A percentile compares a stretch with the other conserved stretches of the same genome.
Conservation (phyloP, 208 protist species). For the Trypanosoma platydactyli region DNA sequence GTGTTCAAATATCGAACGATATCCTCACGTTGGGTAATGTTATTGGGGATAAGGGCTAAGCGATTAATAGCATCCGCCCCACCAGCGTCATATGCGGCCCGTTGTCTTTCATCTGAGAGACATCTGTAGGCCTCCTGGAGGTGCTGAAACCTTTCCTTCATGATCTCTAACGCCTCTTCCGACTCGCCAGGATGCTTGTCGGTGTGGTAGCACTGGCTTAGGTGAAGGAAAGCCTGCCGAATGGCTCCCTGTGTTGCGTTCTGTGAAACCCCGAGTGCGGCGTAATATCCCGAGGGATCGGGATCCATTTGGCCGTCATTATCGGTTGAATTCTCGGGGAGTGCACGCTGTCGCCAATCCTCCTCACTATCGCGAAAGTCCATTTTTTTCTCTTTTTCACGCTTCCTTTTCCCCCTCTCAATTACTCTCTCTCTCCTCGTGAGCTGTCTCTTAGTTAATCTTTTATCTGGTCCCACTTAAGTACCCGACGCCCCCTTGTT, state of each 20-base stretch:
- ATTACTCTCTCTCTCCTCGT: no score
- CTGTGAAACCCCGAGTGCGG: conserved; percentile 53
- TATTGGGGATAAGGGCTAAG: conserved; percentile 60
- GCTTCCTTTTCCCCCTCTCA: no score
- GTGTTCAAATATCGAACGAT: conserved; percentile 58
- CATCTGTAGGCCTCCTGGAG: conserved; percentile 81
- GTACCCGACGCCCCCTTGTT: background rate
- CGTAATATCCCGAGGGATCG: conserved; percentile 82
- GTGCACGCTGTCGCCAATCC: conserved; percentile 10
- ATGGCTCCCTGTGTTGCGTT: conserved; percentile 62
- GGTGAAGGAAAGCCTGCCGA: conserved; percentile 69
- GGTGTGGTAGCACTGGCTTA: conserved; percentile 85
- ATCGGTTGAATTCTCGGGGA: background rate
- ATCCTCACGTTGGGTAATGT: conserved; percentile 38
- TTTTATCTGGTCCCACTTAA: background rate
- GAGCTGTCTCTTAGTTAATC: background rate
- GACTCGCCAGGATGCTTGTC: conserved; percentile 70
- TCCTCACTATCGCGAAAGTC: conserved; percentile 1
- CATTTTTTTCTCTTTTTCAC: no score
- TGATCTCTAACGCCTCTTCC: conserved; percentile 44
- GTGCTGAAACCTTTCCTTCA: conserved; percentile 82
- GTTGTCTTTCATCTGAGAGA: conserved; percentile 67
- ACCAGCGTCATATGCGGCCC: conserved; percentile 75
- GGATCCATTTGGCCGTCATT: background rate
- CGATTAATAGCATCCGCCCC: conserved; percentile 47